These are phyloP conservation scores for Suillus occidentalis DNA, from an alignment of 768 basidiomycete genomes.

Conservation along the genomic window DNA sequence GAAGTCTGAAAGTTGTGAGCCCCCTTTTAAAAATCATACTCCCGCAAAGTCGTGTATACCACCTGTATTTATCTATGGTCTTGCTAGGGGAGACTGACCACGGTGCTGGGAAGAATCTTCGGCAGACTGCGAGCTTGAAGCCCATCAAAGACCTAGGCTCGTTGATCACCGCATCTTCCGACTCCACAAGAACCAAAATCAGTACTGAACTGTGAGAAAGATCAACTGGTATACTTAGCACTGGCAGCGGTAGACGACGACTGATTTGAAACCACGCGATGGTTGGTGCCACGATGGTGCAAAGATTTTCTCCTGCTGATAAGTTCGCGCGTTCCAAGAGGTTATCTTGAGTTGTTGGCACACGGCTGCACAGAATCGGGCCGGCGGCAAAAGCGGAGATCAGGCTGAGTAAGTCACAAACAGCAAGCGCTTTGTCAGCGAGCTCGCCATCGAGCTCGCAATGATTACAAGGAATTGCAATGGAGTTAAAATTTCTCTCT, in stretches of 20 bases:
- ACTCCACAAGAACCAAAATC: too few species aligned
- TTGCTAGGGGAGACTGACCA: background rate
- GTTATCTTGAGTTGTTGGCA: too few species aligned
- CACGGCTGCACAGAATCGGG: background rate
- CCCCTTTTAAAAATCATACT: background rate
- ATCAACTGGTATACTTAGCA: background rate
- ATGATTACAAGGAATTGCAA: background rate
- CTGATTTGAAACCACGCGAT: background rate
- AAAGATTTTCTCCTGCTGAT: background rate
- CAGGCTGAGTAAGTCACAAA: background rate
- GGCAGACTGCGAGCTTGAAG: background rate
- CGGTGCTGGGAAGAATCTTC: background rate
- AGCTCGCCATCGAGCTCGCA: background rate
- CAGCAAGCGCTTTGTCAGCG: background rate
- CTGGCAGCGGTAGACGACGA: too few species aligned
- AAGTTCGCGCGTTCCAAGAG: background rate
- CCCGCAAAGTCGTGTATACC: background rate
- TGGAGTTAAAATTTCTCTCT: background rate
- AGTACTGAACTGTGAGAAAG: too few species aligned
- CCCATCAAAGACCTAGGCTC: background rate
- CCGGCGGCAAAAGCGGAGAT: background rate
- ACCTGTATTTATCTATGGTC: too few species aligned
- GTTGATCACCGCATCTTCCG: too few species aligned
- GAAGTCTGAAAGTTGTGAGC: background rate
- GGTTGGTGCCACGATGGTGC: background rate